Base-by-base conservation (phyloP, 2,329 filamentous ascomycete genomes). In the Colletotrichum higginsianum region DNA sequence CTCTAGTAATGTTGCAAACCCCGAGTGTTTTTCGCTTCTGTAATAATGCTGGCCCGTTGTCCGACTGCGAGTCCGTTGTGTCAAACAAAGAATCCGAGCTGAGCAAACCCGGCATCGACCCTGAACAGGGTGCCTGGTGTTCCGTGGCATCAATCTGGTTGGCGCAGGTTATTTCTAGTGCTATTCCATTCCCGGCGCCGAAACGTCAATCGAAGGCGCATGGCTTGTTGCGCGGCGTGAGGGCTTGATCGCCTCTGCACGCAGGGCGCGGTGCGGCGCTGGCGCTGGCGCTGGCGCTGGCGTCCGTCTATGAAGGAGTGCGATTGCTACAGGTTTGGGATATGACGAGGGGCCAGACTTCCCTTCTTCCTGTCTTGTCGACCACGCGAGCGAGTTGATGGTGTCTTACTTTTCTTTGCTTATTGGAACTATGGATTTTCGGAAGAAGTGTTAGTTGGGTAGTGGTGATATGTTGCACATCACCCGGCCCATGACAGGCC, bases 61-160 rank as follows among this genome's bases (percentile, higher is more conserved):
- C 56, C 56, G 46, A 63, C 50, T 63, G 44, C 38, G 35, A 68
- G 68, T 53, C 69, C 58, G 69, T 42, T 57, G 68, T 67, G 57
- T 67, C 68, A 53, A 40, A 67, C 64, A 70, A 70, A 66, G 67
- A 70, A 70, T 21, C 9, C 56, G 21, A 61, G 64, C 26, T 64
- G 42, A 38, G n/a, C 13, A 38, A 21, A 50, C 5, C 18, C 46
- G 46, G 46, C 46, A n/a, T 23, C 35, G 13, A 50, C 26, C 44
- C 21, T 52, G 21, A 23, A 49, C 13, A 9, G 50, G 30, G 46
- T 52, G 21, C 35, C 35, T n/a, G 6, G 30, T 21, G 53, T 57
- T n/a, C 18, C 55, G 2, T 18, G 55, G 35, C n/a, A 21, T 21
- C 38, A 13, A 57, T 23, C n/a, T 9, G 2, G 12, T 18, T 63